Conservation (phyloP, 495 filamentous ascomycete species). For the Ramalina peruviana region DNA sequence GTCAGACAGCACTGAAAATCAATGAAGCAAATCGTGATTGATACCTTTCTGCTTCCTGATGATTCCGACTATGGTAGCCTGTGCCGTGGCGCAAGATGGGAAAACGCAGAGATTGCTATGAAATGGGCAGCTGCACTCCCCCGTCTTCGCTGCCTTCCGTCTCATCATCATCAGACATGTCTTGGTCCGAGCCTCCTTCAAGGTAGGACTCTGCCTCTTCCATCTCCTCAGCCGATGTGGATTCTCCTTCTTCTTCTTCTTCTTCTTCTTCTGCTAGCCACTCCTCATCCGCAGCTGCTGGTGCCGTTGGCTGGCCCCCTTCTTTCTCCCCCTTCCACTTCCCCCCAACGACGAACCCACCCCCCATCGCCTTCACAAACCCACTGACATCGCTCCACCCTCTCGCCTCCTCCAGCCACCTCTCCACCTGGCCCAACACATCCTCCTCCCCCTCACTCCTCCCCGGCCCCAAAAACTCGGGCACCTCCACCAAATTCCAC, state of each 20-base stretch:
- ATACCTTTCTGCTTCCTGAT: neutral
- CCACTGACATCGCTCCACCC: constrained; percentile 11
- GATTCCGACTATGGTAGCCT: neutral
- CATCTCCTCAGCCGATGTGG: neutral
- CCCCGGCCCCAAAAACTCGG: constrained; percentile 46
- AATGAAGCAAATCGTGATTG: too few species aligned
- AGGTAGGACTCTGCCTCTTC: neutral
- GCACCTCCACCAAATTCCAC: constrained; percentile 64
- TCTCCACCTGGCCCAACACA: constrained; percentile 13
- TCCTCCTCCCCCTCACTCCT: constrained; percentile 1
- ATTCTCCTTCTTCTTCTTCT: neutral
- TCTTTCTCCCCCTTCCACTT: constrained; percentile 7
- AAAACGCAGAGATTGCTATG: neutral
- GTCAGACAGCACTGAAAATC: too few species aligned
- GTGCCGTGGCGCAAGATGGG: neutral
- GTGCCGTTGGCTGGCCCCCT: neutral
- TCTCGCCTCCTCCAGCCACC: constrained; percentile 10
- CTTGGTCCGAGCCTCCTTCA: neutral
- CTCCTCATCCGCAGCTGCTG: neutral
- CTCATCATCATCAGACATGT: neutral
- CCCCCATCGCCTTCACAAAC: constrained; percentile 4
- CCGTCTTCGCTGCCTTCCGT: neutral
- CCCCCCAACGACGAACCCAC: neutral
- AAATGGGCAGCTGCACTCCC: neutral
- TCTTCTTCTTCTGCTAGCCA: neutral